A percentile compares a stretch with the other conserved stretches of the same genome.
Evolutionary conservation across 2,329 filamentous ascomycete species (phyloP).

Genomic region (Emmonsia crescens): DNA sequence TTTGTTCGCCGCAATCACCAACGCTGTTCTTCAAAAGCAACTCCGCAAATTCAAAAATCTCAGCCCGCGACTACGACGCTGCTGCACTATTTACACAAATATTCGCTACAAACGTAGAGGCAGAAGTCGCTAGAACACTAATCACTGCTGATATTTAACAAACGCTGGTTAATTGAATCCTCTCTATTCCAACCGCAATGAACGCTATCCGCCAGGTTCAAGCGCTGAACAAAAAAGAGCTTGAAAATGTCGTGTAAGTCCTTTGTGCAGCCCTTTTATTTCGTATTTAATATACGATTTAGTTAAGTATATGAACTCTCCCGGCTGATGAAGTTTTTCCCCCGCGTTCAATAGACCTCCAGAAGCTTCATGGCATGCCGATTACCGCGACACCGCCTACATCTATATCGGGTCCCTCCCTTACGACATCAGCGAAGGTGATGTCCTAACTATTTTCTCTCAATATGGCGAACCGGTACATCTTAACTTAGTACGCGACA

Average conservation of each 20-base stretch:
- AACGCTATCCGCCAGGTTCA: constrained; percentile 90
- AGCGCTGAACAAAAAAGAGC: constrained; percentile 84
- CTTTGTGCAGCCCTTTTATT: background rate
- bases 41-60: background rate
- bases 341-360: constrained; percentile 48
- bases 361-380: constrained; percentile 88
- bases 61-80: background rate
- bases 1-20: background rate
- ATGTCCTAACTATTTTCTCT: constrained; percentile 91
- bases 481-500: constrained; percentile 84
- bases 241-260: constrained; percentile 66
- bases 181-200: constrained; percentile 46
- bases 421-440: constrained; percentile 87
- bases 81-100: background rate
- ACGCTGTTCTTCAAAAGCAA: background rate
- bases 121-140: background rate
- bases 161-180: background rate
- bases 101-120: background rate
- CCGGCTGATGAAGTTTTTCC: background rate
- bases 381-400: constrained; percentile 96
- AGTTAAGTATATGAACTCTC: background rate
- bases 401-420: constrained; percentile 92
- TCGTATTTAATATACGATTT: background rate
- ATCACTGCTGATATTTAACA: background rate
- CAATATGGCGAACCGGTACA: constrained; percentile 94